phyloP scores from a whole-genome alignment of 768 basidiomycete species.

The Rhodosporidiobolus sp. region DNA sequence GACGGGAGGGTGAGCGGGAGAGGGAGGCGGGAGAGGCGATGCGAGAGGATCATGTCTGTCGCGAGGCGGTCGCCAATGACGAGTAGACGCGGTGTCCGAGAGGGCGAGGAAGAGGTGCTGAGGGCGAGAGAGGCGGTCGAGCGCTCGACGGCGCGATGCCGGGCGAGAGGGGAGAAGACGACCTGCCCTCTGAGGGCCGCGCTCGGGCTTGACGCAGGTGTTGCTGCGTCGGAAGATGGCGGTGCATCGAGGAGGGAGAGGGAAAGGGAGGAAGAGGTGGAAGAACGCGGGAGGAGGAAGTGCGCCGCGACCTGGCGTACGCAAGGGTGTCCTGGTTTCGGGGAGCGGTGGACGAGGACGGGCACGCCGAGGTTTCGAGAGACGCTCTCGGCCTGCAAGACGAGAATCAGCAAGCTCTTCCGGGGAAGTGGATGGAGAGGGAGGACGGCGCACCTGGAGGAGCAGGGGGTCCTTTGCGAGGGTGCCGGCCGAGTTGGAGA shows the following conservation, averaged over 20 bases:
- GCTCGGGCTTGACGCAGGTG: conserved; percentile 47
- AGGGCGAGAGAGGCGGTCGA: background rate
- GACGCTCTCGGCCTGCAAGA: conserved; percentile 75
- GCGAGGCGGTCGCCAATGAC: conserved; percentile 89
- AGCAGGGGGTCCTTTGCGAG: conserved; percentile 63
- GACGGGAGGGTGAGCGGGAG: conserved; percentile 47
- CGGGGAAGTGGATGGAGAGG: background rate
- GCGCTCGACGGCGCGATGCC: background rate
- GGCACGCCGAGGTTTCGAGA: conserved; percentile 71
- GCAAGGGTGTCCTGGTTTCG: conserved; percentile 79
- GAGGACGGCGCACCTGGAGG: conserved; percentile 61
- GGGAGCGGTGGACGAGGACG: conserved; percentile 69
- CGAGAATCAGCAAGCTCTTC: background rate
- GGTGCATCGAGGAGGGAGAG: background rate
- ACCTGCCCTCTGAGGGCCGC: conserved; percentile 26
- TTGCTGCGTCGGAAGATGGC: conserved; percentile 16
- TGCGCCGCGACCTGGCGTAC: conserved; percentile 67
- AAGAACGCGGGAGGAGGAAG: conserved; percentile 53
- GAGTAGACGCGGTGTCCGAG: conserved; percentile 62
- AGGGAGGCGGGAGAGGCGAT: conserved; percentile 58
- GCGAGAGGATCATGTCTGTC: conserved; percentile 84
- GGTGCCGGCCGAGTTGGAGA: conserved; percentile 88
- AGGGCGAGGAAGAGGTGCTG: background rate
- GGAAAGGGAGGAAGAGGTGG: conserved; percentile 53
- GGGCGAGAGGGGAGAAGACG: conserved; percentile 53